phyloP scores from a whole-genome alignment of 139 green algal species.

The Volvox reticuliferus region DNA sequence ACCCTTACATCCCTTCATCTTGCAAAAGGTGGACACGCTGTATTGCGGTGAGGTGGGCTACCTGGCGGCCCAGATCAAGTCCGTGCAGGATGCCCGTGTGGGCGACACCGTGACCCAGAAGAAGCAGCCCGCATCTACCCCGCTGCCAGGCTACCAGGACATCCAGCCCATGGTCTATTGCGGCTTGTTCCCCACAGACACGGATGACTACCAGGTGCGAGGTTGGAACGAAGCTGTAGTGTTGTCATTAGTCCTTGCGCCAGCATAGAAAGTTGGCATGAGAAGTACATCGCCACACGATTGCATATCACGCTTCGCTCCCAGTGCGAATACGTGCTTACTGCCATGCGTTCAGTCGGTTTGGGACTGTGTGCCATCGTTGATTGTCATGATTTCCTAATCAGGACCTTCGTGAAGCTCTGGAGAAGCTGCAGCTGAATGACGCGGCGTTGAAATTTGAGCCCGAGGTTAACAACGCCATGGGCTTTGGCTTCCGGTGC shows the following conservation, averaged over 20 bases:
- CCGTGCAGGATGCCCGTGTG: slow-evolving; percentile 90
- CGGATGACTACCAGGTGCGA: slow-evolving; percentile 81
- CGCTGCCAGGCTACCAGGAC: slow-evolving; percentile 87
- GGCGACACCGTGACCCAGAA: slow-evolving; percentile 94
- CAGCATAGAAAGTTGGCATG: too few relatives aligned
- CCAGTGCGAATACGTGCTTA: too few relatives aligned
- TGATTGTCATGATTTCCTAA: not conserved
- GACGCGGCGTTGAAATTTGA: slow-evolving; percentile 95
- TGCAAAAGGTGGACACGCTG: slow-evolving; percentile 83
- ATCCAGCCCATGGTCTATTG: slow-evolving; percentile 98
- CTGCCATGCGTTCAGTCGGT: too few relatives aligned
- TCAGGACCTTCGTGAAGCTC: slow-evolving; percentile 91
- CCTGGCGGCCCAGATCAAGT: slow-evolving; percentile 93
- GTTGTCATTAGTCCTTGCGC: too few relatives aligned
- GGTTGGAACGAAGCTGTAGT: not conserved
- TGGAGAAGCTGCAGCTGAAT: slow-evolving; percentile 98
- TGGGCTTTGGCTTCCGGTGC: slow-evolving; percentile 99
- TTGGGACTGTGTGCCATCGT: too few relatives aligned
- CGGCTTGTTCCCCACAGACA: slow-evolving; percentile 94
- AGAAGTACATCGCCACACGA: too few relatives aligned
- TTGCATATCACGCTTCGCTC: too few relatives aligned
- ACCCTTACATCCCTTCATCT: not conserved
- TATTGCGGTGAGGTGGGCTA: slow-evolving; percentile 95
- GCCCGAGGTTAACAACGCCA: slow-evolving; percentile 92
- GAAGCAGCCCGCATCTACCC: slow-evolving; percentile 43